Conservation (phyloP, 2,329 filamentous ascomycete species). For the Biscogniauxia sp. region DNA sequence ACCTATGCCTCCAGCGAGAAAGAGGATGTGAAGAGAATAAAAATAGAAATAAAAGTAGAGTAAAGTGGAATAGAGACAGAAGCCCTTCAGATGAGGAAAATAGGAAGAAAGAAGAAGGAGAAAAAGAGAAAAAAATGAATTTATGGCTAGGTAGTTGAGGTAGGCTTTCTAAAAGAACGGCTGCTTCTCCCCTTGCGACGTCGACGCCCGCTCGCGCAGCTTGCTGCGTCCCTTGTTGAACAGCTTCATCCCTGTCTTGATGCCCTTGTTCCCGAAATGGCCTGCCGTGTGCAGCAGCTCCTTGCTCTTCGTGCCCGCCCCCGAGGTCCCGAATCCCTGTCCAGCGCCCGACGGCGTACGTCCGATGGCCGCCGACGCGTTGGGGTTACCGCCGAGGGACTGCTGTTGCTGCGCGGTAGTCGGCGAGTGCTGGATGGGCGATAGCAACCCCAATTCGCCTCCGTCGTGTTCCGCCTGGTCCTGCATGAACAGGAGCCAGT, state of each 20-base stretch:
- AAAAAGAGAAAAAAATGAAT: no score
- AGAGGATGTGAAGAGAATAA: no score
- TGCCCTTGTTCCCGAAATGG: slow-evolving; percentile 86
- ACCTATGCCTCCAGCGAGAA: no score
- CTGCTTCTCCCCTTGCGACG: slow-evolving; percentile 62
- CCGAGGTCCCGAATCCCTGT: slow-evolving; percentile 50
- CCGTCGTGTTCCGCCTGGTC: slow-evolving; percentile 47
- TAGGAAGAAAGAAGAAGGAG: no score
- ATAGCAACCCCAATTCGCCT: slow-evolving; percentile 9
- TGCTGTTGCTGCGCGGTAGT: slow-evolving; percentile 6
- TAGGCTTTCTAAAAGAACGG: slow-evolving; percentile 67
- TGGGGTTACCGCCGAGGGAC: slow-evolving; percentile 26
- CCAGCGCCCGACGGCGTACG: slow-evolving; percentile 34
- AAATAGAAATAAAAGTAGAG: no score
- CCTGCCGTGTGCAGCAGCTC: slow-evolving; percentile 84
- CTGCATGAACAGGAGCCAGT: slow-evolving; percentile 52
- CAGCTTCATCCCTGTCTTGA: slow-evolving; percentile 85
- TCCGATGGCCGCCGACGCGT: slow-evolving; percentile 29
- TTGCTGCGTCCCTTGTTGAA: slow-evolving; percentile 89
- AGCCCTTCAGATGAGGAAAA: no score
- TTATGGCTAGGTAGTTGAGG: slow-evolving; percentile 29
- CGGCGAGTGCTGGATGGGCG: slow-evolving; percentile 8
- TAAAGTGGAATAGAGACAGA: no score
- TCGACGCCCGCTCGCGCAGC: slow-evolving; percentile 53
- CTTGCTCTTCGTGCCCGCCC: slow-evolving; percentile 80